These are phyloP conservation scores for Parasitella parasitica DNA, from an alignment of 371 early-diverging fungal species.

Conservation along the genomic window DNA sequence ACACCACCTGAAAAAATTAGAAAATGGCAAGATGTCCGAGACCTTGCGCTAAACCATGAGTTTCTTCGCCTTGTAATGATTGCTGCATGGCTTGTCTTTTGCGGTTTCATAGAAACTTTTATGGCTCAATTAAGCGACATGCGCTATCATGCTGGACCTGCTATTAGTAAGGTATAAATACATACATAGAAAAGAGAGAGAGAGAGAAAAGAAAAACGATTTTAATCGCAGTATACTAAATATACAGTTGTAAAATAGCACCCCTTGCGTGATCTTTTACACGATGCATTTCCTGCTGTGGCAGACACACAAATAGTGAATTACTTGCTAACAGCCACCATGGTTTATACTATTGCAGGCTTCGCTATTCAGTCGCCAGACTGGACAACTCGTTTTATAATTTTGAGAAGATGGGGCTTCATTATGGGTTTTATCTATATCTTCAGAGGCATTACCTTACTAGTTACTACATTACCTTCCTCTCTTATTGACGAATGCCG, in stretches of 20 bases:
- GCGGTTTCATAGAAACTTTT: conserved; percentile 38
- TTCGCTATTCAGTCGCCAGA: conserved; percentile 50
- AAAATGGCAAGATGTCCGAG: conserved; percentile 17
- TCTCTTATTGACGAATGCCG: conserved; percentile 48
- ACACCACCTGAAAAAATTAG: conserved; percentile 30
- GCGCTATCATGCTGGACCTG: conserved; percentile 20
- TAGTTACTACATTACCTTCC: conserved; percentile 72
- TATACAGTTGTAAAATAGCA: conserved; percentile 9
- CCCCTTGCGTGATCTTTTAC: conserved; percentile 33
- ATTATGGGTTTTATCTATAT: conserved; percentile 60
- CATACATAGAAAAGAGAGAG: neutral
- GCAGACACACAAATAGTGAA: conserved; percentile 43
- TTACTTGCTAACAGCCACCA: conserved; percentile 40
- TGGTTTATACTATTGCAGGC: conserved; percentile 46
- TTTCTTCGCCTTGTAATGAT: conserved; percentile 25
- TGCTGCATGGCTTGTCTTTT: conserved; percentile 27
- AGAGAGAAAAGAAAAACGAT: neutral
- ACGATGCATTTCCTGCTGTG: conserved; percentile 38
- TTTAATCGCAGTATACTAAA: neutral
- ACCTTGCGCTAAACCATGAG: conserved; percentile 34
- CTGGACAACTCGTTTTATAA: conserved; percentile 52
- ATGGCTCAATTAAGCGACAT: conserved; percentile 41
- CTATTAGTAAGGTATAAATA: conserved; percentile 22
- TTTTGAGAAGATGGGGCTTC: conserved; percentile 62
- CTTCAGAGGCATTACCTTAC: conserved; percentile 60